These are phyloP conservation scores for Xylariaceae sp. DNA, from an alignment of 2,329 filamentous ascomycete species.

Conservation along the genomic window DNA sequence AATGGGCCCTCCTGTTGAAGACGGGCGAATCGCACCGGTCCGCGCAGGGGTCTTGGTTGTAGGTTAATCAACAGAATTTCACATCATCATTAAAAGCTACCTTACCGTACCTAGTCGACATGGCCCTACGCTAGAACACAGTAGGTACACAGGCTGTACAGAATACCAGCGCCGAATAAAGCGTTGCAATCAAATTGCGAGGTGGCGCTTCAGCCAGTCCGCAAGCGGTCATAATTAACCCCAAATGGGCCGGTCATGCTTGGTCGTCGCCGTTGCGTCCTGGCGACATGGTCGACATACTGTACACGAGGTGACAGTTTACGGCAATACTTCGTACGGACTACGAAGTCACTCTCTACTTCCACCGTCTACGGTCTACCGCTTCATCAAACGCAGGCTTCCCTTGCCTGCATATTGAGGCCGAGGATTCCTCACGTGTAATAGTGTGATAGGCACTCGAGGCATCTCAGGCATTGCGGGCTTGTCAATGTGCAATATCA, in stretches of 20 bases:
- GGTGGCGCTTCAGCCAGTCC: conserved; percentile 27
- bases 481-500: conserved; percentile 7
- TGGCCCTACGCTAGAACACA: not conserved
- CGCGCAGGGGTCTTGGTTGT: not conserved
- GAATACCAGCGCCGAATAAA: not conserved
- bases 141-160: conserved; percentile 24
- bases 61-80: conserved; percentile 9
- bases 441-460: conserved; percentile 21
- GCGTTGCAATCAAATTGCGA: conserved; percentile 24
- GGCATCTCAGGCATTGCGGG: no score
- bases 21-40: not conserved
- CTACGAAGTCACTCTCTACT: no score
- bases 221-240: conserved; percentile 26
- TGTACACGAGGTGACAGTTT: not conserved
- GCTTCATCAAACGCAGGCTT: conserved; percentile 14
- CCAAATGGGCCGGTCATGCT: conserved; percentile 24
- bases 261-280: conserved; percentile 6
- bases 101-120: not conserved
- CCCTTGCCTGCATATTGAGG: conserved; percentile 17
- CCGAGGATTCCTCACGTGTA: conserved; percentile 18
- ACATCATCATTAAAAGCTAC: not conserved
- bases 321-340: not conserved
- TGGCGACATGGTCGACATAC: conserved; percentile 12
- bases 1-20: conserved; percentile 9
- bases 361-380: conserved; percentile 4